Evolutionary conservation across 345 rosid species (phyloP).

Genomic region (Ailanthus altissimus): DNA sequence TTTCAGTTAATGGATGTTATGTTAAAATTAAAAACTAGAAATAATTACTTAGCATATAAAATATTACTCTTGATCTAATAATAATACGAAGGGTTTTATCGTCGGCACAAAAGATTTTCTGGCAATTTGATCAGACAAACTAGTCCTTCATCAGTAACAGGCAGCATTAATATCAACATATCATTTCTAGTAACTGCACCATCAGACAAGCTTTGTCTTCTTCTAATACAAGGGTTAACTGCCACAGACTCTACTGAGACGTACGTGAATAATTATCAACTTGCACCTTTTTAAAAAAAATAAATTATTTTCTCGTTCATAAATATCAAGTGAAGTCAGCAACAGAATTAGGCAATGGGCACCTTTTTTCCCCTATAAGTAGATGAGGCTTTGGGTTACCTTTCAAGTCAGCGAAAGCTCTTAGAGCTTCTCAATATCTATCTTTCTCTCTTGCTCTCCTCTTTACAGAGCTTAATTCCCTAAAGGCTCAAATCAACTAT

Average conservation of each 20-base stretch:
- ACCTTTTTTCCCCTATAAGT: constrained; percentile 1
- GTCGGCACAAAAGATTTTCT: not conserved
- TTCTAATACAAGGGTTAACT: not conserved
- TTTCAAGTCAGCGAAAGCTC: not conserved
- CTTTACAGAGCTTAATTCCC: not conserved
- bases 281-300: not conserved
- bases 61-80: too few species aligned
- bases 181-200: not conserved
- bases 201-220: not conserved
- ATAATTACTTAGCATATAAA: too few species aligned
- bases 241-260: not conserved
- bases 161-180: not conserved
- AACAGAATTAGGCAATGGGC: not conserved
- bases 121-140: not conserved
- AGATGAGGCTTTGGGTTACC: not conserved
- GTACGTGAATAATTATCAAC: not conserved
- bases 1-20: too few species aligned
- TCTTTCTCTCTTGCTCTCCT: not conserved
- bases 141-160: not conserved
- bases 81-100: not conserved
- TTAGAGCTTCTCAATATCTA: not conserved
- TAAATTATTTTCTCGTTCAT: not conserved
- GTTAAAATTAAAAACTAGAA: too few species aligned
- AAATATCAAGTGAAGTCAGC: constrained; percentile 1
- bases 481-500: not conserved